phyloP scores from a whole-genome alignment of 1,284 basidiomycete genomes.

The Lentinus polychrous region DNA sequence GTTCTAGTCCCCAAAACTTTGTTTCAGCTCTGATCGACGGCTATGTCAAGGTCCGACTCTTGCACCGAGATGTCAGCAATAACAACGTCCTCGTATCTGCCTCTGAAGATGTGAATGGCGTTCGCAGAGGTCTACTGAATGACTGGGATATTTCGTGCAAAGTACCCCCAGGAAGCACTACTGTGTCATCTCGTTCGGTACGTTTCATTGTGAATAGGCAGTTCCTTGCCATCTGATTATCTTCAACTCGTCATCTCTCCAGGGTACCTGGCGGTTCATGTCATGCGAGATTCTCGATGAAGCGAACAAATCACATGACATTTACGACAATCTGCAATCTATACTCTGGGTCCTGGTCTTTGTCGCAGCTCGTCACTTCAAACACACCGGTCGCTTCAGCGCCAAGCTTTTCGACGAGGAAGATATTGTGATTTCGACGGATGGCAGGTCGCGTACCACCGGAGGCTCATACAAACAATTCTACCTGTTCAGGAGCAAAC shows the following conservation, averaged over 20 bases:
- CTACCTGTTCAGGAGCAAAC: too few relatives aligned
- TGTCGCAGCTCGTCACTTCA: neutral
- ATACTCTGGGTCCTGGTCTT: neutral
- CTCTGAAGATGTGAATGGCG: too few relatives aligned
- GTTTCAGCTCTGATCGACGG: neutral
- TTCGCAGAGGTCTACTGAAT: neutral
- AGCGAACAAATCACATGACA: neutral
- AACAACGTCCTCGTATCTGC: neutral
- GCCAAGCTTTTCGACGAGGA: neutral
- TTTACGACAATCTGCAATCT: neutral
- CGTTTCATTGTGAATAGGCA: neutral
- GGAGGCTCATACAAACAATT: too few relatives aligned
- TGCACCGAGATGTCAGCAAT: neutral
- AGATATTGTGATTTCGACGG: too few relatives aligned
- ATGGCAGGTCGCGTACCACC: too few relatives aligned
- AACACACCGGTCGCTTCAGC: neutral
- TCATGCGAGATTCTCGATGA: neutral
- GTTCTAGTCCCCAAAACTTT: neutral
- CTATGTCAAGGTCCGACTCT: neutral
- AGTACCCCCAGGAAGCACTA: neutral
- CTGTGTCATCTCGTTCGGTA: neutral
- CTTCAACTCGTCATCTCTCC: neutral
- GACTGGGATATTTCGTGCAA: neutral
- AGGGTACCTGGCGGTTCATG: conserved; percentile 1
- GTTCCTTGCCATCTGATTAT: too few relatives aligned